phyloP scores from a whole-genome alignment of 2,329 filamentous ascomycete genomes.

The Emmonsia crescens region DNA sequence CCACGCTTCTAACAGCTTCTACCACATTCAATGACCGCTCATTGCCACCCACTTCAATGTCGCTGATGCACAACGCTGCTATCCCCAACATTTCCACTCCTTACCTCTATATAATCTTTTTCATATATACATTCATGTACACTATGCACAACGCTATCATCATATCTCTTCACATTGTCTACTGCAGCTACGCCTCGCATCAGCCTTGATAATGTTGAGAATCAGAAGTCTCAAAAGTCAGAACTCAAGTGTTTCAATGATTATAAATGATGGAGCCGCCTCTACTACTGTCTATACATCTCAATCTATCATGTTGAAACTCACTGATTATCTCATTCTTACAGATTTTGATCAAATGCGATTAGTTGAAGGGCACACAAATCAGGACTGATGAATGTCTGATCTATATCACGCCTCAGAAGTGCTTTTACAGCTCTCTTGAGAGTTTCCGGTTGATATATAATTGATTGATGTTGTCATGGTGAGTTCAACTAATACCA shows the following conservation, averaged over 20 bases:
- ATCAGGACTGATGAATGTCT: slow-evolving; percentile 17
- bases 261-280: slow-evolving; percentile 1
- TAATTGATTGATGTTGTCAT: slow-evolving; percentile 20
- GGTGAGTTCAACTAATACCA: no score
- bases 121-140: no score
- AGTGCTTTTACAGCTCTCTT: slow-evolving; percentile 16
- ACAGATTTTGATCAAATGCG: slow-evolving; percentile 18
- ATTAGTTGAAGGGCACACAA: slow-evolving; percentile 3
- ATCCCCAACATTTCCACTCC: no score
- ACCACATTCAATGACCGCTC: no score
- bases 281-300: slow-evolving; percentile 10
- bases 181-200: no score
- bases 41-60: no score
- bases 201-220: slow-evolving; percentile 9
- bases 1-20: no score
- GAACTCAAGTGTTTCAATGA: slow-evolving; percentile 7
- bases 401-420: slow-evolving; percentile 19
- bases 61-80: no score
- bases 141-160: no score
- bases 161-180: no score
- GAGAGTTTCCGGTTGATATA: slow-evolving; percentile 16
- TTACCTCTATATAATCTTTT: no score
- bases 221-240: slow-evolving; percentile 8
- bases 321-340: slow-evolving; percentile 13
- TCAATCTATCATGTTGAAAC: slow-evolving; percentile 4